These are phyloP conservation scores for Metschnikowia peoriensis DNA, from an alignment of 805 yeast genomes.

Conservation along the genomic window DNA sequence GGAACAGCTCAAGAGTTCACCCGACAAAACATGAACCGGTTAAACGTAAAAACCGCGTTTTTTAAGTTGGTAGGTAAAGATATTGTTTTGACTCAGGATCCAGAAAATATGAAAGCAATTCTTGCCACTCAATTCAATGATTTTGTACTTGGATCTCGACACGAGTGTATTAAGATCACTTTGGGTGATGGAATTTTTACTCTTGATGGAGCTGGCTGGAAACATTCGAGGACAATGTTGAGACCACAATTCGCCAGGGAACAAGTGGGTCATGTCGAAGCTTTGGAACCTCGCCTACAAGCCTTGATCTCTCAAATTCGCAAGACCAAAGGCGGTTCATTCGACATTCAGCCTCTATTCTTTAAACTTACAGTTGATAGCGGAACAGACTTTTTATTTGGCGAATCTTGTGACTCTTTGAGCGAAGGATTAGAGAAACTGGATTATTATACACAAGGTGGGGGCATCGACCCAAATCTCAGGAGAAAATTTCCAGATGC, in stretches of 20 bases:
- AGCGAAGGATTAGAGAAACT: slow-evolving; percentile 11
- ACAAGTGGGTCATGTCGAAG: slow-evolving; percentile 25
- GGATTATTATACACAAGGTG: not conserved
- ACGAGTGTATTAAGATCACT: slow-evolving; percentile 20
- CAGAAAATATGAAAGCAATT: slow-evolving; percentile 27
- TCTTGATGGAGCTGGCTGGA: slow-evolving; percentile 29
- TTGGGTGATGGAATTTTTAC: slow-evolving; percentile 30
- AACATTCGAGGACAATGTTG: slow-evolving; percentile 28
- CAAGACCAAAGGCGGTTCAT: slow-evolving; percentile 6
- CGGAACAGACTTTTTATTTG: slow-evolving; percentile 19
- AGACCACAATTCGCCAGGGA: slow-evolving; percentile 29
- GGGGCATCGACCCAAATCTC: slow-evolving; percentile 9
- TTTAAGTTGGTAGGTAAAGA: slow-evolving; percentile 12
- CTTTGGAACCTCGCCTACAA: slow-evolving; percentile 26
- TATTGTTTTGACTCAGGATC: slow-evolving; percentile 18
- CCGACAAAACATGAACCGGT: slow-evolving; percentile 4
- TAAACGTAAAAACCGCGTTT: slow-evolving; percentile 5
- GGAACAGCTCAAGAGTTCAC: slow-evolving; percentile 14
- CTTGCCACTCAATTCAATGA: slow-evolving; percentile 28
- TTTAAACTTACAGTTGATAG: slow-evolving; percentile 19
- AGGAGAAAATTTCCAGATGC: slow-evolving; percentile 14
- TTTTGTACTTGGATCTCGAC: slow-evolving; percentile 25
- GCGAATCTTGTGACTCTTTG: slow-evolving; percentile 18
- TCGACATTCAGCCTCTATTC: slow-evolving; percentile 18
- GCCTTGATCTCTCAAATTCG: slow-evolving; percentile 18